Evolutionary conservation across 768 basidiomycete genomes (phyloP).

Genomic region (Naganishia vaughanmartiniae): DNA sequence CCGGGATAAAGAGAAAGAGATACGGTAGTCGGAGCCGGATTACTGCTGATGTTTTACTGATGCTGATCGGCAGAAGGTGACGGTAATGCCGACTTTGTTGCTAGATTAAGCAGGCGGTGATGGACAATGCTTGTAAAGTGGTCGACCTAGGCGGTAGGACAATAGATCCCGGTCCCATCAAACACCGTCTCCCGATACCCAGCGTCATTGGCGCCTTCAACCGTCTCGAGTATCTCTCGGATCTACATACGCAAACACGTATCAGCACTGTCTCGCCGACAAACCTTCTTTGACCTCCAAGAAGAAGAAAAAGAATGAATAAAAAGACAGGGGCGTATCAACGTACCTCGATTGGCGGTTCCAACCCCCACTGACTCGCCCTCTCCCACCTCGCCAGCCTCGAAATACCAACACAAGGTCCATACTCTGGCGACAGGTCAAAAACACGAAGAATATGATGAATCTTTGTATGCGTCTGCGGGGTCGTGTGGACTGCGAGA

Average conservation of each 20-base stretch:
- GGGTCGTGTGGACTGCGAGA: slow-evolving; percentile 42
- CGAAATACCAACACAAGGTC: slow-evolving; percentile 54
- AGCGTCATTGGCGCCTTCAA: slow-evolving; percentile 61
- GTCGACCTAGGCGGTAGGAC: slow-evolving; percentile 16
- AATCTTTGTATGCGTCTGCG: slow-evolving; percentile 45
- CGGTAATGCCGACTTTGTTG: too few relatives aligned
- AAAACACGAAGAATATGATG: slow-evolving; percentile 50
- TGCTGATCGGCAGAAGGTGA: too few relatives aligned
- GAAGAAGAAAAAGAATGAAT: slow-evolving; percentile 7
- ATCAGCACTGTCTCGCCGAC: background rate
- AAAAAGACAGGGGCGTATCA: background rate
- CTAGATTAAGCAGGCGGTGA: too few relatives aligned
- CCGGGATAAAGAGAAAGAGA: too few relatives aligned
- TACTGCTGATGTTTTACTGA: too few relatives aligned
- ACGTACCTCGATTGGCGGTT: slow-evolving; percentile 74
- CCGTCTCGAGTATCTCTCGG: slow-evolving; percentile 69
- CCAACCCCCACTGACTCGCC: slow-evolving; percentile 70
- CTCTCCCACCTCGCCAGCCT: slow-evolving; percentile 85
- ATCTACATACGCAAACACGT: slow-evolving; percentile 57
- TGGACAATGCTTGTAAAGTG: too few relatives aligned
- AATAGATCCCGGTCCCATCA: slow-evolving; percentile 46
- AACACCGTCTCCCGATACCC: slow-evolving; percentile 67
- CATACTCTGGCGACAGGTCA: slow-evolving; percentile 49
- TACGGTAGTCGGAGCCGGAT: too few relatives aligned
- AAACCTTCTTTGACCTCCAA: too few relatives aligned